phyloP scores from a whole-genome alignment of 1,284 basidiomycete species.

The Leccinum fuscescens region DNA sequence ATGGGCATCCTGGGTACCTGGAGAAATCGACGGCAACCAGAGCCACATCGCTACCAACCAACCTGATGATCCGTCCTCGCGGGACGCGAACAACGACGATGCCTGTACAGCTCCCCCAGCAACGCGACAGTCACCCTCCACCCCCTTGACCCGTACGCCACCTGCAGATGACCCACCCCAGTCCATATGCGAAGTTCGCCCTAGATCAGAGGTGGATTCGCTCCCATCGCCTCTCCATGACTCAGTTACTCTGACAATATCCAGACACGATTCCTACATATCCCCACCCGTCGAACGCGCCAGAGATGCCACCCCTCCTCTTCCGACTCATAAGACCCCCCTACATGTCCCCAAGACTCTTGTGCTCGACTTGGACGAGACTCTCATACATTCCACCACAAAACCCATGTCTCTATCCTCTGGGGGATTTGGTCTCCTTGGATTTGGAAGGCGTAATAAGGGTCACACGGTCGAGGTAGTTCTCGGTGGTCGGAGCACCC shows the following conservation, averaged over 20 bases:
- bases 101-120: constrained; percentile 25
- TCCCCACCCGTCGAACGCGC: constrained; percentile 34
- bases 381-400: constrained; percentile 95
- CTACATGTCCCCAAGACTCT: constrained; percentile 88
- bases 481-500: constrained; percentile 82
- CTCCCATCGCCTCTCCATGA: constrained; percentile 22
- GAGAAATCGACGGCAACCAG: constrained; percentile 23
- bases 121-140: constrained; percentile 7
- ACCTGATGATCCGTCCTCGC: constrained; percentile 33
- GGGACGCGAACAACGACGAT: constrained; percentile 38
- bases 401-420: constrained; percentile 58
- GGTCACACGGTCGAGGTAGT: constrained; percentile 96
- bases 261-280: constrained; percentile 13
- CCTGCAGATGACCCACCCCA: constrained; percentile 10
- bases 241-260: constrained; percentile 19
- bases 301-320: constrained; percentile 49
- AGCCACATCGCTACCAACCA: constrained; percentile 12
- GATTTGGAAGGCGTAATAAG: constrained; percentile 60
- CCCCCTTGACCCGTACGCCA: constrained; percentile 2
- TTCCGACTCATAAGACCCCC: constrained; percentile 55
- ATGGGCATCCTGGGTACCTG: constrained; percentile 42
- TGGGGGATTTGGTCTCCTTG: constrained; percentile 61
- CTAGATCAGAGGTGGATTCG: constrained; percentile 13
- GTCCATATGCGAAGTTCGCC: constrained; percentile 4
- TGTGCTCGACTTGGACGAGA: constrained; percentile 96